Conservation (phyloP, 2,329 filamentous ascomycete species). For the Biscogniauxia mediterranea region DNA sequence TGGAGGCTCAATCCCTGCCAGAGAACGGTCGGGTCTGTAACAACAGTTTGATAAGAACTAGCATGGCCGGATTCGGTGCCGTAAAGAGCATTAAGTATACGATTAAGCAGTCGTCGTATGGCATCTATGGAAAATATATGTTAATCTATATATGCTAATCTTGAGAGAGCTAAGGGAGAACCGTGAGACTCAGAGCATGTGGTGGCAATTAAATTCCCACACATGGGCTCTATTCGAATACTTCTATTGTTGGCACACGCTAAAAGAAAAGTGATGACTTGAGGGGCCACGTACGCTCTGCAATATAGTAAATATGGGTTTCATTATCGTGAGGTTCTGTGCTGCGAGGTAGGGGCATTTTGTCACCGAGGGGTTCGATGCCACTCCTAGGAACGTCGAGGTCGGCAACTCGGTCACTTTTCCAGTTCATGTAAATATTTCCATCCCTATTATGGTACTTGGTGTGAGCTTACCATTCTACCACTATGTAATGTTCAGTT, state of each 20-base stretch:
- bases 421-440: neutral
- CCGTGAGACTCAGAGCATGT: too few species aligned
- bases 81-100: conserved; percentile 42
- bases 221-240: neutral
- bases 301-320: conserved; percentile 39
- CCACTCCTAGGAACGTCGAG: conserved; percentile 42
- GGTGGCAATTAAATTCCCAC: too few species aligned
- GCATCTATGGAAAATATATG: conserved; percentile 24
- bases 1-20: conserved; percentile 30
- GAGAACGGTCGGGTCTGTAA: conserved; percentile 21
- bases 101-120: conserved; percentile 41
- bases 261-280: neutral
- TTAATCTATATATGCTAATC: neutral
- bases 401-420: conserved; percentile 68
- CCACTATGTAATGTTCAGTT: conserved; percentile 34
- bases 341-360: conserved; percentile 36
- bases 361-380: conserved; percentile 37
- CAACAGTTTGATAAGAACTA: conserved; percentile 17
- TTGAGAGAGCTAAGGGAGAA: too few species aligned
- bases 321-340: conserved; percentile 33
- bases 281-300: conserved; percentile 30
- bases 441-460: neutral
- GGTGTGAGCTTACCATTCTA: conserved; percentile 61
- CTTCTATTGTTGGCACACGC: neutral
- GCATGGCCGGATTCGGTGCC: conserved; percentile 27